Base-by-base conservation (phyloP, 495 filamentous ascomycete species). In the Sordaria brevicollis region DNA sequence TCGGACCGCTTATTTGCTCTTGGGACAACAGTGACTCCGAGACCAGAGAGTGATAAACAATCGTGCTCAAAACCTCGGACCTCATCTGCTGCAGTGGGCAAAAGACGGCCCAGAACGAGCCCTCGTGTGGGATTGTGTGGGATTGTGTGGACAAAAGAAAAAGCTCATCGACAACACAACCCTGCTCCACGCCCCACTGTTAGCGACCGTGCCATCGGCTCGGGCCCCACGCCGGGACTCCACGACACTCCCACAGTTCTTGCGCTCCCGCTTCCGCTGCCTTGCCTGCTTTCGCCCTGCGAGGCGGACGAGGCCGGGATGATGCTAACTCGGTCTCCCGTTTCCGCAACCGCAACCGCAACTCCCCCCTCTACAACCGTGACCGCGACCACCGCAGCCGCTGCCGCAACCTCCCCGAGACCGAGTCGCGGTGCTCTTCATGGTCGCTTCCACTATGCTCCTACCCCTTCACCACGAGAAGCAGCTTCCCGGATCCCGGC, bases 291-390 rank as follows among this genome's bases (percentile, higher is more conserved):
- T 69, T 72, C 74, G 68, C 75, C 71, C 73, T 68, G 69, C 41
- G 69, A 71, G 71, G 76, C 74, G 69, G 69, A 77, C 73, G 75
- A 75, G 71, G 69, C 68, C 74, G 76, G 74, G 81, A 85, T 75
- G 77, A 85, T 85, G 82, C 81, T 85, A 80, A 81, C 82, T 73
- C 81, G 78, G 72, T 83, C 82, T 71, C 80, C 82, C 71, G 78
- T 79, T 68, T 76, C 77, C 71, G 73, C 83, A 74, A 73, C 78
- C 73, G 72, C 83, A 72, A 74, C 76, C 72, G 72, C 83, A 72
- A 74, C 76, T 71, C 72, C 78, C 70, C 49, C 49, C 25, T 15
- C 49, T 5, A 31, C 49, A 57, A 17, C 82, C 71, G 78, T 80
- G 67, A 76, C 76, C 71, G 73, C 82, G 74, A 74, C 79, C 73